Conservation (phyloP, 257 asterid genomes). For the Gentiana dahurica region DNA sequence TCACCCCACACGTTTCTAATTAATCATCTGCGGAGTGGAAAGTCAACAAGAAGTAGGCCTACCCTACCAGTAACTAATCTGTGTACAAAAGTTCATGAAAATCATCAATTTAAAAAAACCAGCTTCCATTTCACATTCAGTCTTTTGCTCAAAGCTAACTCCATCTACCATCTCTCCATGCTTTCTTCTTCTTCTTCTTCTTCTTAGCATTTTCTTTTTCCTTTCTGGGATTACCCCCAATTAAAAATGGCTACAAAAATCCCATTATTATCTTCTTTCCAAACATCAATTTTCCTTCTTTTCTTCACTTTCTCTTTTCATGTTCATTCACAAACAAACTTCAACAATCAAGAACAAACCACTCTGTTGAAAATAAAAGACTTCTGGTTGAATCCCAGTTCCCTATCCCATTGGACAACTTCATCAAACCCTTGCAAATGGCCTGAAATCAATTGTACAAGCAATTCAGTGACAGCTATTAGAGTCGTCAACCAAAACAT, state of each 20-base stretch:
- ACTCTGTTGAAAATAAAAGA: constrained; percentile 46
- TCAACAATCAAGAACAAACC: constrained; percentile 28
- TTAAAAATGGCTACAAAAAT: constrained; percentile 24
- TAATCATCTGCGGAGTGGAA: no score
- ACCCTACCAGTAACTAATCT: no score
- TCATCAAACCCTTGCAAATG: constrained; percentile 58
- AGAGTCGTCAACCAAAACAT: background rate
- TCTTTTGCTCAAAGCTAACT: no score
- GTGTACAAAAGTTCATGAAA: no score
- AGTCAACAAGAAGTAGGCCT: no score
- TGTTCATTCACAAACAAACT: constrained; percentile 34
- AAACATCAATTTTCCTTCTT: constrained; percentile 17
- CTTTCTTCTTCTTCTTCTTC: background rate
- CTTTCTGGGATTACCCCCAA: background rate
- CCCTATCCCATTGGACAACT: constrained; percentile 47
- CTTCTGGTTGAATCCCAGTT: constrained; percentile 44
- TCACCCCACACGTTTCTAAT: no score
- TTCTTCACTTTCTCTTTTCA: constrained; percentile 26
- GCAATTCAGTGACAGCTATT: constrained; percentile 31
- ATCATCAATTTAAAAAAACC: no score
- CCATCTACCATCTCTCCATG: no score
- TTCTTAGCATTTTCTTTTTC: background rate
- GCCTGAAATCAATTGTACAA: constrained; percentile 58
- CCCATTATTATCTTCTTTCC: constrained; percentile 8
- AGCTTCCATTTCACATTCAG: no score